Conservation (phyloP, 73 alveolate species). For the Paramecium caudatum region DNA sequence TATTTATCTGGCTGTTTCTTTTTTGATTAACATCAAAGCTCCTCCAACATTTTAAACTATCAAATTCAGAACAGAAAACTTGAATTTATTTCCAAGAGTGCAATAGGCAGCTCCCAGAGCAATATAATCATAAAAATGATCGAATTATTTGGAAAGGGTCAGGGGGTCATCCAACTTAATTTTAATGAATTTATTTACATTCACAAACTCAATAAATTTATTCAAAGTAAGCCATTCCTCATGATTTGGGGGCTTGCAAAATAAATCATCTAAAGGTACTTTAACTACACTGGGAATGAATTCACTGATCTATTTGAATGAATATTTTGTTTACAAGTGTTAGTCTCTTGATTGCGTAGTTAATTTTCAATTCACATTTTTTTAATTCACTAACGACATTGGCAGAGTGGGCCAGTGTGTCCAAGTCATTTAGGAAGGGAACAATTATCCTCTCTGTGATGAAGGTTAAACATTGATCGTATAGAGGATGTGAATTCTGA, state of each 20-base stretch:
- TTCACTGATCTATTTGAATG: slow-evolving; percentile 12
- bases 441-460: slow-evolving; percentile 30
- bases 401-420: not conserved
- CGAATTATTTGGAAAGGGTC: not conserved
- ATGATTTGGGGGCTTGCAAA: slow-evolving; percentile 21
- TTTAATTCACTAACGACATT: not conserved
- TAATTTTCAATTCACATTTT: slow-evolving; percentile 24
- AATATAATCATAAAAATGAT: slow-evolving; percentile 25
- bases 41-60: slow-evolving; percentile 45
- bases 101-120: slow-evolving; percentile 45
- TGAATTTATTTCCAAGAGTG: not conserved
- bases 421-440: slow-evolving; percentile 16
- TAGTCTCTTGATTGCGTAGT: slow-evolving; percentile 58
- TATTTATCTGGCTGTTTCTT: slow-evolving; percentile 38
- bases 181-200: not conserved
- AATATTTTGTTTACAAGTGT: not conserved
- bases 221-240: slow-evolving; percentile 49
- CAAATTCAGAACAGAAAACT: not conserved
- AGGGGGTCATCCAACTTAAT: slow-evolving; percentile 38
- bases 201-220: slow-evolving; percentile 3
- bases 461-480: not conserved
- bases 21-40: slow-evolving; percentile 2
- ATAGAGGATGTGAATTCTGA: slow-evolving; percentile 18
- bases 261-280: slow-evolving; percentile 35
- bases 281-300: not conserved